Conservation (phyloP, 2,329 filamentous ascomycete genomes). For the Fusarium floridanum region DNA sequence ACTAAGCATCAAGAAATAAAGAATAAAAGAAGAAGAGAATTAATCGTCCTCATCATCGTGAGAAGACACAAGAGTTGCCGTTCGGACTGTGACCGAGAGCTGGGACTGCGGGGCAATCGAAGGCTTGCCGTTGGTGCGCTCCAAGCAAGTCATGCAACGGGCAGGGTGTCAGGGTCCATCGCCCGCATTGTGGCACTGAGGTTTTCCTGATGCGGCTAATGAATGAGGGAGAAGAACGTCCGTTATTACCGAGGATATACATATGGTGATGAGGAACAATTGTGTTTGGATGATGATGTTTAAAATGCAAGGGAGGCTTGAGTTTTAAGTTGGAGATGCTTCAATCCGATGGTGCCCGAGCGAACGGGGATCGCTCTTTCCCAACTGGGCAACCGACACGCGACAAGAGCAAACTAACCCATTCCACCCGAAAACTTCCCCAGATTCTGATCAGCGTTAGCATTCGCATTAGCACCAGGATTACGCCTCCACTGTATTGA, state of each 20-base stretch:
- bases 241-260: slow-evolving; percentile 23
- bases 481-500: not conserved
- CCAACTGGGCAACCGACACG: not conserved
- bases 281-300: slow-evolving; percentile 2
- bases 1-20: not conserved
- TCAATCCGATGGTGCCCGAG: slow-evolving; percentile 38
- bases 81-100: slow-evolving; percentile 47
- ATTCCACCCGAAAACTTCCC: slow-evolving; percentile 33
- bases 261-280: not conserved
- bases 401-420: slow-evolving; percentile 5
- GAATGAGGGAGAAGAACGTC: not conserved
- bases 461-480: slow-evolving; percentile 3
- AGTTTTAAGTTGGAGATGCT: slow-evolving; percentile 8
- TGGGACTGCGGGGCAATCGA: slow-evolving; percentile 35
- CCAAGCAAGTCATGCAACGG: slow-evolving; percentile 34
- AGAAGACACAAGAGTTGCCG: slow-evolving; percentile 39
- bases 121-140: slow-evolving; percentile 37
- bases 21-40: slow-evolving; percentile 36
- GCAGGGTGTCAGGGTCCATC: slow-evolving; percentile 36
- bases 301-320: not conserved
- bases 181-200: slow-evolving; percentile 20
- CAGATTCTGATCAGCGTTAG: slow-evolving; percentile 23
- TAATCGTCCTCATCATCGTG: slow-evolving; percentile 21
- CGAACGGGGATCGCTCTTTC: slow-evolving; percentile 18
- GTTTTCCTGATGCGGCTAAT: slow-evolving; percentile 33